Base-by-base conservation (phyloP, 768 basidiomycete species). In the Pleurotus djamor region DNA sequence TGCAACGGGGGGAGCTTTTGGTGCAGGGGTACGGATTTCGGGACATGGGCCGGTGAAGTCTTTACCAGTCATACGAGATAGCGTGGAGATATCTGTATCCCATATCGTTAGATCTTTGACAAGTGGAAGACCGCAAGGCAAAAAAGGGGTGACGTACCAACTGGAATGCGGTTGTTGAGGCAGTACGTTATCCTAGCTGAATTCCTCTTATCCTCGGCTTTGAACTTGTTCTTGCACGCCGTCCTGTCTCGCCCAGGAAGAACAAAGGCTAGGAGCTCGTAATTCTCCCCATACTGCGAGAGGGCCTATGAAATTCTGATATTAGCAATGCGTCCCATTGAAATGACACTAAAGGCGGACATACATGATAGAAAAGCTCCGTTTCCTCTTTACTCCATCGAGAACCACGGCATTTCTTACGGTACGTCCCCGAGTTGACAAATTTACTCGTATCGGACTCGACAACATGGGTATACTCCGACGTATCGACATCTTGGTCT, bases 141-240 rank as follows among this genome's bases (percentile, higher is more conserved):
- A 45, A 17, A 55, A 52, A 33, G 35, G 16, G 38, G 8, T 34
- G n/a, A 75, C 83, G 63, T 65, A 91, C 91, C 91, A 62, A 91
- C 90, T 55, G 92, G 91, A 45, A 83, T 79, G 62, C 85, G 83
- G 65, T 89, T 86, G 60, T 84, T 84, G n/a, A 96, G 73, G 67
- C 86, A 89, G 61, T 83, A 78, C 60, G 86, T 88, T 59, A 96
- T 90, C 49, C 88, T 79, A n/a, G 79, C 81, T 33, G 86, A 80
- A 69, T 95, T 88, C 69, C 83, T 85, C 74, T 83, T 91, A 69
- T 95, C 94, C 70, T 96, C 95, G 0, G 86, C 81, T 66, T 92
- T 95, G 77, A 94, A 96, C 68, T 96, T 96, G 71, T 92, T 90
- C 73, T 93, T 94, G 71, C 95, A 94, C 32, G 94, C 88, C 67